Evolutionary conservation across 2,329 filamentous ascomycete genomes (phyloP), one percentile per base, ranked within the genome.

Genomic region (Paecilomyces niveus): DNA sequence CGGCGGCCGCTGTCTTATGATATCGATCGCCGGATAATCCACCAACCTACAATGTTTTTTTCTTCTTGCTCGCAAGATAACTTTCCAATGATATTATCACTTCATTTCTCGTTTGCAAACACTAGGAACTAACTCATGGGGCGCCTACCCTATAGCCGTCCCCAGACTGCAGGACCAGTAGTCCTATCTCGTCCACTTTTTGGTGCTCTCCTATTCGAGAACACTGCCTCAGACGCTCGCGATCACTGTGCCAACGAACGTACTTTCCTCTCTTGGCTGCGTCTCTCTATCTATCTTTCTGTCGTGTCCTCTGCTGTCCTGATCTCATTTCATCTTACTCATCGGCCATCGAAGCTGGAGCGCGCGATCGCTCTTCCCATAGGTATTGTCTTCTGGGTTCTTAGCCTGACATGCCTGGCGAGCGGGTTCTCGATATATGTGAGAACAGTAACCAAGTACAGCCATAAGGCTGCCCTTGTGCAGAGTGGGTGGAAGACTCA

Each of bases 401-500:
- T 99, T 4, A 86, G 89, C 10, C 73, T 96, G 1, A 80, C 85
- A n/a, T 96, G 90, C 64, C 77, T 99, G 26, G 76, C 81, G 1
- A 85, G 88, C 15, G 94, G 94, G 0, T 76, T 96, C 61, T 86
- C 86, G 0, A 97, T 96, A 70, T 99, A 99, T 70, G 86, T 96
- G 62, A 88, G 85, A 80, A 84, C 81, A 65, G 86, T 97, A 24
- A 89, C 89, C 66, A 88, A 90, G 70, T 99, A 96, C 72, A 89
- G 89, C 65, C 81, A 83, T 45, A 85, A 87, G 64, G 82, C 83
- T 26, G 94, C 94, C 0, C 82, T 97, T 62, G 94, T 99, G 45
- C 94, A 99, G 77, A 89, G 86, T 31, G 94, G 94, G 1, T 94
- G 90, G 89, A 93, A 91, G 75, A 97, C 94, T 39, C 92, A 97